Evolutionary conservation across 1,284 basidiomycete genomes (phyloP), one percentile per base, ranked within the genome.

Genomic region (Trichosporon asahii): DNA sequence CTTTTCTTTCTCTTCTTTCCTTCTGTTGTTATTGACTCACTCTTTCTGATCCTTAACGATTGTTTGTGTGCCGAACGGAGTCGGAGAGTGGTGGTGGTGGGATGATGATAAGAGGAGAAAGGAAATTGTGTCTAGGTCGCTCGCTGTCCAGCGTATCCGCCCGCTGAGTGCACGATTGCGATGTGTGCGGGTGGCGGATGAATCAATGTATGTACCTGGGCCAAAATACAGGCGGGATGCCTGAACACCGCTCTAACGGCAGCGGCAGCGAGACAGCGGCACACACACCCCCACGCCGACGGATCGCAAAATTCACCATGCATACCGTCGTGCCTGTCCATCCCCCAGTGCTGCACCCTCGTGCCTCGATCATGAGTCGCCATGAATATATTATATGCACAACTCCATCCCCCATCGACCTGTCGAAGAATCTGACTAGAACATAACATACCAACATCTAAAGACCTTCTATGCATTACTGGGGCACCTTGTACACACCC

Each of bases 401-500:
- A 9, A 6, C 11, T 33, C 31, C 7, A 33, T 33, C 31, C 6
- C 31, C 6, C 31, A 8, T 31, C 5, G 31, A 33, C 31, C 11
- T 33, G n/a, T n/a, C n/a, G 7, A 33, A 33, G 6, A 9, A 9
- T 33, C 31, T 8, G 6, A 33, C 49, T 53, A 53, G 49, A 18
- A 53, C 21, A 23, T 25, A 9, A 53, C 49, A 53, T 53, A 25
- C 49, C 23, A 21, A 18, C 31, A 9, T 33, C 31, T 33, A 33
- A 6, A 25, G 18, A 53, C 40, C 25, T 9, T 53, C 49, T 53
- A 53, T 33, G 29, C 12, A n/a, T 31, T 61, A 33, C 57, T 31
- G 27, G 6, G 57, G 27, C 27, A 72, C 71, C 44, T 27, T 27
- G 69, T 63, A 88, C 89, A 78, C 77, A 91, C 91, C 90, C 83